Base-by-base conservation (phyloP, 2,329 filamentous ascomycete genomes). In the Phyllosticta capitalensis region DNA sequence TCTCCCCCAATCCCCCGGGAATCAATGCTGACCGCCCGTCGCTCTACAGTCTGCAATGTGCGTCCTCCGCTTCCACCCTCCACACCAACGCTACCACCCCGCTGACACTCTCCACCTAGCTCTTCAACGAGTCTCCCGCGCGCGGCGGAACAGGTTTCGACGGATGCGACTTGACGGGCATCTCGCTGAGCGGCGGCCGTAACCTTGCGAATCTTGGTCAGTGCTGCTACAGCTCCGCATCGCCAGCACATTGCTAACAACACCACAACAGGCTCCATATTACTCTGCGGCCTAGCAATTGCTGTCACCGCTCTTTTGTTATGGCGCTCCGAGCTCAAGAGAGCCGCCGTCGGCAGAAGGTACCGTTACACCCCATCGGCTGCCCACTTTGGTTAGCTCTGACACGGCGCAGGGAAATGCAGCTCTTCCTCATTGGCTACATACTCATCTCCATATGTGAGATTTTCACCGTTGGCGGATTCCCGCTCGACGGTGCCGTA, bases 331-430 rank as follows among this genome's bases (percentile, higher is more conserved):
- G 89, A 97, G 68, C 84, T 83, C 71, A 97, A 99, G 77, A 86
- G 88, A 73, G 94, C 94, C 59, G 94, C 94, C 59, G 94, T 99
- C 54, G 94, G 94, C 62, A 82, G 94, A 78, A 89, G 91, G 91
- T 95, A 76, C 30, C 59, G 30, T 38, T 14, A 48, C 52, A 50
- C 19, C 22, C 21, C 38, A 6, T 21, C 19, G 22, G 45, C 24
- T 52, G 50, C 21, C 49, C 19, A n/a, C 24, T 20, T 45, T 58
- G 20, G 45, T 52, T 59, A 14, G 30, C n/a, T 56, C 67, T 70
- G 28, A 70, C 68, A 66, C 12, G 59, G 63, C 51, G 58, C 69
- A 95, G 94, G 74, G 94, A 99, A 75, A 97, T 99, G 83, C 94
- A 99, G 80, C 69, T 96, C 33, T 97, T 99, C 76, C 83, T 99